A percentile compares a stretch with the other conserved stretches of the same genome.
These are phyloP conservation scores for Whalleya microplaca DNA, from an alignment of 2,329 filamentous ascomycete species.

Conservation along the genomic window DNA sequence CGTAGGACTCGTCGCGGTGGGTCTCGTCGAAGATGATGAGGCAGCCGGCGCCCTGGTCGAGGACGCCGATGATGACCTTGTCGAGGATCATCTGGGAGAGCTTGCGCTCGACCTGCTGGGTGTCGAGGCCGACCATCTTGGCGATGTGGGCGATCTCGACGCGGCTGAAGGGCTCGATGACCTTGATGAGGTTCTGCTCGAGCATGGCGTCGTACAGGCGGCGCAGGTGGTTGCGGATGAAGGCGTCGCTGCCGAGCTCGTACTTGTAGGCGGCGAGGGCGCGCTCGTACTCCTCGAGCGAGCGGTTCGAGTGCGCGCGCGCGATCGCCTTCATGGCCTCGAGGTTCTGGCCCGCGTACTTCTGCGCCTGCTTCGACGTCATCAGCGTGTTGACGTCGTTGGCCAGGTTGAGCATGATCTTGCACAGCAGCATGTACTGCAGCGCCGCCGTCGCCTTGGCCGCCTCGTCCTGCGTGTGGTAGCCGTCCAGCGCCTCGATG, in stretches of 20 bases:
- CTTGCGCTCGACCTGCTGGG: slow-evolving; percentile 96
- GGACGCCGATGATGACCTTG: slow-evolving; percentile 96
- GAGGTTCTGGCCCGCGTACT: slow-evolving; percentile 92
- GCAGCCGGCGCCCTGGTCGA: slow-evolving; percentile 97
- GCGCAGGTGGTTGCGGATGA: slow-evolving; percentile 95
- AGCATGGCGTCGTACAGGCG: slow-evolving; percentile 97
- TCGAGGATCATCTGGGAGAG: slow-evolving; percentile 99
- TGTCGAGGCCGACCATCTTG: slow-evolving; percentile 96
- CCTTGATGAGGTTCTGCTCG: slow-evolving; percentile 99
- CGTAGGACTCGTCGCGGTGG: slow-evolving; percentile 89
- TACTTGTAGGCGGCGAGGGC: slow-evolving; percentile 88
- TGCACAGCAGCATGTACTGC: slow-evolving; percentile 99
- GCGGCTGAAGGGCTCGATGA: slow-evolving; percentile 97
- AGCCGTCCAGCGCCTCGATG: slow-evolving; percentile 97
- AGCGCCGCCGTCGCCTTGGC: slow-evolving; percentile 92
- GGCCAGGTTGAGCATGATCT: slow-evolving; percentile 97
- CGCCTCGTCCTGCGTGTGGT: slow-evolving; percentile 88
- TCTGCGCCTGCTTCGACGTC: slow-evolving; percentile 93
- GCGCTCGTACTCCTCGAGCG: slow-evolving; percentile 94
- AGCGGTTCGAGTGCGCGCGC: slow-evolving; percentile 91
- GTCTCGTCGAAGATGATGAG: slow-evolving; percentile 97
- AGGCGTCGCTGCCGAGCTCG: slow-evolving; percentile 91
- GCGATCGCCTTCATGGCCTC: slow-evolving; percentile 99
- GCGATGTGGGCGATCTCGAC: slow-evolving; percentile 97
- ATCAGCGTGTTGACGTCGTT: slow-evolving; percentile 96